Base-by-base conservation (phyloP, 176 grass and related monocot genomes). In the Hordeum marinum region DNA sequence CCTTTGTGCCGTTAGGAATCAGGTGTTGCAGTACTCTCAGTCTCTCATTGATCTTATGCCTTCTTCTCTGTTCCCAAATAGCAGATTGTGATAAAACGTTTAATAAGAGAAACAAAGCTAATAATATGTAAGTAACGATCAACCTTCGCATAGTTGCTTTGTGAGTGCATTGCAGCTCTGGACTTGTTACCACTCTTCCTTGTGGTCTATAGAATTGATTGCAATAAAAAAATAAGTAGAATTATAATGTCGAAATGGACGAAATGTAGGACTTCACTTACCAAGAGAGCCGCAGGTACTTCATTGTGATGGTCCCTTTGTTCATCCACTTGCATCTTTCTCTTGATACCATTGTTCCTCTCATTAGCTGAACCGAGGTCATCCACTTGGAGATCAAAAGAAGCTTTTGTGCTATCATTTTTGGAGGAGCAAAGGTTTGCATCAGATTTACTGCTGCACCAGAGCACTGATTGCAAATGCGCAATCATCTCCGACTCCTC, bases 1-100 rank as follows among this genome's bases (percentile, higher is more conserved):
- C 86, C 64, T 94, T 94, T 64, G 83, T 94, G n/a, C 86, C 86
- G 68, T 89, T 91, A 61, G 92, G 92, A 27, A 91, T 81, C 31
- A 94, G 59, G 31, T 81, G 63, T 60, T 94, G 92, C 24, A 94
- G 86, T 17, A 83, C 81, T 83, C 55, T 87, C 17, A 94, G 11
- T 83, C 80, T 89, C 86, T 84, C 62, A 27, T 81, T 94, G 77
- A 94, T 94, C 75, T 34, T 87, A 57, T 89, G 75, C 65, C 92
- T 89, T 78, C 89, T 91, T n/a, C 86, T 94, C 89, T 94, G 83
- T 67, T 82, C 1, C 1, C 23, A 55, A 52, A 39, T 31, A 4
- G 6, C 11, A 37, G 12, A 25, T 6, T 37, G 8, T 35, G 20
- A n/a, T 82, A 4, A 70, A 31, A 70, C 39, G 55, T 32, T 13